Evolutionary conservation across 2,329 filamentous ascomycete species (phyloP).

Genomic region (Botryotinia narcissicola): DNA sequence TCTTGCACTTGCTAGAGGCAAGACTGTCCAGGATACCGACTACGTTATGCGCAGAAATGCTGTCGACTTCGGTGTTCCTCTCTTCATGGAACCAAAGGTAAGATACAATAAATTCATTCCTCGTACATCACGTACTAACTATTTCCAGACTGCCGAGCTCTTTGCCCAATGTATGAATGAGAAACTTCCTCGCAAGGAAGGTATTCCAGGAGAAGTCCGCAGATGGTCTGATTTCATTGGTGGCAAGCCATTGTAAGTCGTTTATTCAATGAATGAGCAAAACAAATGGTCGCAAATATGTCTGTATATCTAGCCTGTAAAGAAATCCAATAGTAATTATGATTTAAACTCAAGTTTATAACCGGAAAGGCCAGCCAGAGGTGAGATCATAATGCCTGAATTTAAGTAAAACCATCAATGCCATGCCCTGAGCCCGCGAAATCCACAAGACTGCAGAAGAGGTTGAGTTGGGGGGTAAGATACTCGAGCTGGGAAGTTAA

Average conservation of each 20-base stretch:
- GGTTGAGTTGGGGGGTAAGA: background rate
- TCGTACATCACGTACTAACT: slow-evolving; percentile 16
- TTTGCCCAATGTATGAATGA: slow-evolving; percentile 97
- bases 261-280: background rate
- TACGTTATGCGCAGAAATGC: slow-evolving; percentile 99
- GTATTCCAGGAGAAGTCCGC: slow-evolving; percentile 86
- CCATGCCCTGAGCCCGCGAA: background rate
- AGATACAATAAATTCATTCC: slow-evolving; percentile 27
- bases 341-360: background rate
- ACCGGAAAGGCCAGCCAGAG: background rate
- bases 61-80: slow-evolving; percentile 93
- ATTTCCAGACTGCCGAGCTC: slow-evolving; percentile 78
- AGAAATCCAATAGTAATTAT: slow-evolving; percentile 1
- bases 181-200: slow-evolving; percentile 86
- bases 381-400: background rate
- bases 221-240: slow-evolving; percentile 96
- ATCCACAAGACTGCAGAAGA: background rate
- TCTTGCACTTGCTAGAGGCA: slow-evolving; percentile 78
- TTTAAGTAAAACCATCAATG: background rate
- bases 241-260: slow-evolving; percentile 67
- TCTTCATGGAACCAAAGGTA: slow-evolving; percentile 98
- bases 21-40: slow-evolving; percentile 85
- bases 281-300: background rate
- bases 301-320: background rate
- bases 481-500: background rate